Evolutionary conservation across 441 rosid species (phyloP).

Genomic region (Brassica balearica): DNA sequence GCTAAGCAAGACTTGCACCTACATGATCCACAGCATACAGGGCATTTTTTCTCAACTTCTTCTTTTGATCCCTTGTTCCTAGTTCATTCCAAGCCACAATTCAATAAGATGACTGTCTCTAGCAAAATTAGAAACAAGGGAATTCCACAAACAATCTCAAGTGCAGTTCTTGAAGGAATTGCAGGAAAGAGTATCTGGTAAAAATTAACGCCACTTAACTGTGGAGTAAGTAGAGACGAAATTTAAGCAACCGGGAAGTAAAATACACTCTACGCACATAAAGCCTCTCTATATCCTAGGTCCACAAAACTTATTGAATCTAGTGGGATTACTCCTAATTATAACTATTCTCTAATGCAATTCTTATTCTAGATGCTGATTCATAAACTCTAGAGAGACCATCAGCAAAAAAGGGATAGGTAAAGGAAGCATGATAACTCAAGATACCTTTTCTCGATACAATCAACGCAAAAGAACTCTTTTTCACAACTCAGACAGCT

Average conservation of each 20-base stretch:
- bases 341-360: conserved; percentile 10
- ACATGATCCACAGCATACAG: conserved; percentile 87
- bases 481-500: conserved; percentile 75
- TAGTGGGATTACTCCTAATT: neutral
- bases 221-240: neutral
- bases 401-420: conserved; percentile 8
- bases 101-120: conserved; percentile 15
- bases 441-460: conserved; percentile 70
- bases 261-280: neutral
- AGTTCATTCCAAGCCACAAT: conserved; percentile 18
- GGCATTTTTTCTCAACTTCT: conserved; percentile 84
- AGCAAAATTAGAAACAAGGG: conserved; percentile 16
- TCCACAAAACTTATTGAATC: conserved; percentile 12
- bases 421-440: conserved; percentile 18
- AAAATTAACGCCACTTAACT: neutral
- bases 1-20: conserved; percentile 78
- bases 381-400: conserved; percentile 21
- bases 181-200: conserved; percentile 14
- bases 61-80: conserved; percentile 45
- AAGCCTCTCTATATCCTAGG: conserved; percentile 17
- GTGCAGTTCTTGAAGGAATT: conserved; percentile 3
- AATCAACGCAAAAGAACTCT: conserved; percentile 75
- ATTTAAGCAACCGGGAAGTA: neutral
- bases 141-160: conserved; percentile 17
- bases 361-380: conserved; percentile 11